Conservation (phyloP, 2,329 filamentous ascomycete species). For the Xylaria multiplex region DNA sequence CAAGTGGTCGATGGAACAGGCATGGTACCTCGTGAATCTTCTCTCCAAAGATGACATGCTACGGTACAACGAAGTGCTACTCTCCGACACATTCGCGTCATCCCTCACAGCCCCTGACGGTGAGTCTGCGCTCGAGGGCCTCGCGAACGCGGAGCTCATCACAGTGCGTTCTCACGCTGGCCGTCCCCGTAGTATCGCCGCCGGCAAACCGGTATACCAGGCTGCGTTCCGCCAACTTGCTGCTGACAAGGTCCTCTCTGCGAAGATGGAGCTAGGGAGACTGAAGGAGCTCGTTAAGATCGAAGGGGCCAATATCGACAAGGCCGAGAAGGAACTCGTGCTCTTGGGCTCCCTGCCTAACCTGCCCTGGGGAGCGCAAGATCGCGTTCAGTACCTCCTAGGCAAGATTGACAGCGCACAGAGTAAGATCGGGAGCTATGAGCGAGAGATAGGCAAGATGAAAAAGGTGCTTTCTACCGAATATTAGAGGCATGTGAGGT, state of each 20-base stretch:
- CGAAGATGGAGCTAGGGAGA: constrained; percentile 77
- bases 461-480: constrained; percentile 72
- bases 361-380: constrained; percentile 73
- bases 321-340: constrained; percentile 80
- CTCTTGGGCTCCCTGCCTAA: constrained; percentile 76
- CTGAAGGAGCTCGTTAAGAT: constrained; percentile 74
- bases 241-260: constrained; percentile 76
- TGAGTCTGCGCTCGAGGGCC: constrained; percentile 79
- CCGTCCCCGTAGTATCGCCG: constrained; percentile 78
- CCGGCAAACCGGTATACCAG: constrained; percentile 88
- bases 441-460: constrained; percentile 74
- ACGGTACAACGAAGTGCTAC: constrained; percentile 85
- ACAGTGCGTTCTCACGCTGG: constrained; percentile 75
- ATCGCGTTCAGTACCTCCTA: constrained; percentile 77
- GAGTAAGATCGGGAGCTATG: constrained; percentile 76
- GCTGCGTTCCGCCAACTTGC: constrained; percentile 81
- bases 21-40: constrained; percentile 86
- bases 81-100: constrained; percentile 77
- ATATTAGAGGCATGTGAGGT: constrained; percentile 33
- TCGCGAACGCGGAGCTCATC: constrained; percentile 89
- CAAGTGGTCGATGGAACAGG: constrained; percentile 85
- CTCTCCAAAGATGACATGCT: constrained; percentile 75
- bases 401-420: constrained; percentile 79
- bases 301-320: constrained; percentile 79
- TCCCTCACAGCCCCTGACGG: constrained; percentile 67